A percentile compares a stretch with the other conserved stretches of the same genome.
These are phyloP conservation scores for Corymbia calophylla DNA, from an alignment of 441 rosid genomes.

Conservation along the genomic window DNA sequence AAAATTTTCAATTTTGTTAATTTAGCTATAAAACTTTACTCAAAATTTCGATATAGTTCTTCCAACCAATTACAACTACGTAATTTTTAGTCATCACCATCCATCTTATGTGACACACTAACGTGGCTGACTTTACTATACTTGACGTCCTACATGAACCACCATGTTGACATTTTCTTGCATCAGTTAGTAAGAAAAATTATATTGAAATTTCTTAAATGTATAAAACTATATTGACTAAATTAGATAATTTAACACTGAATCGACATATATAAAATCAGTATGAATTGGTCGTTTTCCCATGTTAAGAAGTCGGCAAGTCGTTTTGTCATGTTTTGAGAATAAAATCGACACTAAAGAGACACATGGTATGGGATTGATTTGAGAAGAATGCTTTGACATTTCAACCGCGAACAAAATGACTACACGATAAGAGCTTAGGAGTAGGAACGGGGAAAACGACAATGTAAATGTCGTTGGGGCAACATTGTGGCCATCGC, in stretches of 20 bases:
- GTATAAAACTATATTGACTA: accelerated
- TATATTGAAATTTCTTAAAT: not conserved
- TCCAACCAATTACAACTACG: accelerated
- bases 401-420: not conserved
- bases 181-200: not conserved
- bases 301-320: not conserved
- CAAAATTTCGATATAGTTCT: not conserved
- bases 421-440: no score
- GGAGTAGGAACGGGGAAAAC: no score
- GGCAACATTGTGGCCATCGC: not conserved
- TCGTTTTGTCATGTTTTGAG: not conserved
- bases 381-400: not conserved
- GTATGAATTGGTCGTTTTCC: not conserved
- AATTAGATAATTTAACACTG: not conserved
- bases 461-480: not conserved
- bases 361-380: not conserved
- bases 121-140: not conserved
- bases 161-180: not conserved
- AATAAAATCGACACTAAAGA: not conserved
- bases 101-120: not conserved
- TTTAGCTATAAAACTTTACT: accelerated
- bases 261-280: accelerated
- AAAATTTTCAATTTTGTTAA: not conserved
- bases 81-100: accelerated
- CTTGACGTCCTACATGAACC: accelerated